Evolutionary conservation across 1,284 basidiomycete species (phyloP), one percentile per base, ranked within the genome.

Genomic region (Peniophora sp.): DNA sequence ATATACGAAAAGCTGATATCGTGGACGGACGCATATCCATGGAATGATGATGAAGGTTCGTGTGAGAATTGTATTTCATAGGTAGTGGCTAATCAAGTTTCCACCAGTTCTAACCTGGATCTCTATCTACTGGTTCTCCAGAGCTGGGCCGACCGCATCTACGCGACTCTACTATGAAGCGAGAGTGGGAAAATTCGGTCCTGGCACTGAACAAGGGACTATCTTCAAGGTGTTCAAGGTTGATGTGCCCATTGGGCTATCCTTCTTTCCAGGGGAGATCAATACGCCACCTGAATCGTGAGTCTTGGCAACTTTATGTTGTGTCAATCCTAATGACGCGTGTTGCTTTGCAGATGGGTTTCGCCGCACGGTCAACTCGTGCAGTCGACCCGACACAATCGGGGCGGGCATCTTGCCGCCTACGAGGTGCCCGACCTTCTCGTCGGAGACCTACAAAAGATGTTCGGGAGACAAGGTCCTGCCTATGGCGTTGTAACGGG

Each of bases 91-190:
- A n/a, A n/a, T n/a, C n/a, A n/a, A n/a, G n/a, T n/a, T n/a, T n/a
- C n/a, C n/a, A 32, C 11, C 47, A 81, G 80, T 79, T 2, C 57
- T 82, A 23, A 78, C 72, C 1, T 82, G 79, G 80, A 59, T 82
- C 12, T 80, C 79, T 0, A 66, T 81, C 22, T 79, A 78, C 56
- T 77, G 72, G 69, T 81, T 82, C 61, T 81, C 79, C 2, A 68
- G 71, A 10, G 68, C 71, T 1, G 78, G 80, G 1, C 79, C 79
- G 0, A 67, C 74, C 0, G 76, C 79, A 0, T 75, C 78, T 0
- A 1, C 74, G n/a, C 67, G 79, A 3, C 78, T 81, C 22, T 81
- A 82, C 58, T 76, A 72, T 51, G 79, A 79, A 57, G 51, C 27
- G 27, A 32, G 27, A 32, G 27, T 32, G 27, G 27, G 27, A 32